A percentile compares a stretch with the other conserved stretches of the same genome.
phyloP scores from a whole-genome alignment of 306 rosid genomes.

The Dalbergia cultrata region DNA sequence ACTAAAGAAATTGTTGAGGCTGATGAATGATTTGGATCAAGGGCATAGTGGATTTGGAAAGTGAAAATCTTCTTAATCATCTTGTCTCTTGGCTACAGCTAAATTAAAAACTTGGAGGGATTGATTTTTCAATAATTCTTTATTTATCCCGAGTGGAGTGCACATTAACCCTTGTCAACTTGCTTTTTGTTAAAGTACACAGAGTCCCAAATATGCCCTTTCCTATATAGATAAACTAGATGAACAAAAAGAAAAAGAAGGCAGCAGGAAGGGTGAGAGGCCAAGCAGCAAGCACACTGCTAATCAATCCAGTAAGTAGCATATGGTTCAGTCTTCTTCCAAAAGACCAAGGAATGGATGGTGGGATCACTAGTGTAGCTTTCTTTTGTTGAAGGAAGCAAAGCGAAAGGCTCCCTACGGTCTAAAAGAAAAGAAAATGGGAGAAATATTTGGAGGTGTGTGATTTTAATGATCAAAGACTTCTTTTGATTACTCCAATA shows the following conservation, averaged over 20 bases:
- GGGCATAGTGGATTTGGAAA: constrained; percentile 44
- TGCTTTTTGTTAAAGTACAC: constrained; percentile 46
- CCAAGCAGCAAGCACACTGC: constrained; percentile 17
- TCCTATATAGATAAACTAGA: constrained; percentile 27
- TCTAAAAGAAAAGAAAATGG: constrained; percentile 24
- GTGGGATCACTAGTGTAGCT: constrained; percentile 46
- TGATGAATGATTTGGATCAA: constrained; percentile 31
- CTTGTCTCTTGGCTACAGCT: constrained; percentile 18
- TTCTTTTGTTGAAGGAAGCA: constrained; percentile 44
- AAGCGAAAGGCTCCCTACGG: constrained; percentile 44
- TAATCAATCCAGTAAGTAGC: neutral
- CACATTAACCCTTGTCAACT: constrained; percentile 34
- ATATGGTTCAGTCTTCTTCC: constrained; percentile 4
- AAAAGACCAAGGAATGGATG: constrained; percentile 37
- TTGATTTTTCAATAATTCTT: constrained; percentile 21
- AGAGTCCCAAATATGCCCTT: constrained; percentile 56
- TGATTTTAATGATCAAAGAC: constrained; percentile 44
- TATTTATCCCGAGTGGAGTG: constrained; percentile 21
- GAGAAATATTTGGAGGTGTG: constrained; percentile 27
- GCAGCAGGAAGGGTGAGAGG: neutral
- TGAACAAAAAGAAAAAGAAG: constrained; percentile 7
- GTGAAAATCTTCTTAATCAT: constrained; percentile 42
- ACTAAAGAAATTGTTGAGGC: neutral
- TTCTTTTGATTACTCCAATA: constrained; percentile 34
- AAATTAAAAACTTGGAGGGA: neutral